Evolutionary conservation across 805 yeast genomes (phyloP), one percentile per base, ranked within the genome.

Genomic region (Wickerhamiella nectarea): DNA sequence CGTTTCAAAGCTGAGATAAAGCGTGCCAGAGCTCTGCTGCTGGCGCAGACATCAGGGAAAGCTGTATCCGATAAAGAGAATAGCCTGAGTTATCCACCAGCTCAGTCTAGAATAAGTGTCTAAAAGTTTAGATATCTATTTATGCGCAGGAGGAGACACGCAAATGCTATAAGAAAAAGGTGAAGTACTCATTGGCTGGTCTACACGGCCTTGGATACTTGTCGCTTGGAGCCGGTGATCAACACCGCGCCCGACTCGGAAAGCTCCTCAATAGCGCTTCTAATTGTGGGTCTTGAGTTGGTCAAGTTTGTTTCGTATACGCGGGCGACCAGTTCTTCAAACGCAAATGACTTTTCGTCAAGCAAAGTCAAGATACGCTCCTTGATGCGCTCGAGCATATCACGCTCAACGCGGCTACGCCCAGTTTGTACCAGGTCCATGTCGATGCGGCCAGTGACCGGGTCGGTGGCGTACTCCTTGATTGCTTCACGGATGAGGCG

Each of bases 391-490:
- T 40, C 43, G 17, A 34, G 22, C 3, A 33, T 22, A 4, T 40
- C 43, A 14, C 43, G 43, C 43, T 40, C 38, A 4, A 34, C 11
- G 17, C 43, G 43, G 14, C 33, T 21, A 12, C 26, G 34, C 18
- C 97, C 98, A 0, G 97, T 91, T 64, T 89, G 96, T 22, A 91
- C 87, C 59, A 91, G 69, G 60, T 86, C 95, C 95, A 91, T 86
- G 59, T 91, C 98, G 52, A 91, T 91, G 55, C 91, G 75, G 24
- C 99, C 99, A 0, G 98, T 89, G 28, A 79, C 68, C 19, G 98
- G 98, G 65, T 91, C 99, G 2, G 95, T 91, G 12, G 99, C 99
- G 60, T 91, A 91, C 51, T 91, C 97, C 60, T 91, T 91, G 51
- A 91, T 83, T 11, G 99, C 99, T 3, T 94, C 75, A 54, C 81